Base-by-base conservation (phyloP, 768 basidiomycete genomes). In the Tricholoma matsutake region DNA sequence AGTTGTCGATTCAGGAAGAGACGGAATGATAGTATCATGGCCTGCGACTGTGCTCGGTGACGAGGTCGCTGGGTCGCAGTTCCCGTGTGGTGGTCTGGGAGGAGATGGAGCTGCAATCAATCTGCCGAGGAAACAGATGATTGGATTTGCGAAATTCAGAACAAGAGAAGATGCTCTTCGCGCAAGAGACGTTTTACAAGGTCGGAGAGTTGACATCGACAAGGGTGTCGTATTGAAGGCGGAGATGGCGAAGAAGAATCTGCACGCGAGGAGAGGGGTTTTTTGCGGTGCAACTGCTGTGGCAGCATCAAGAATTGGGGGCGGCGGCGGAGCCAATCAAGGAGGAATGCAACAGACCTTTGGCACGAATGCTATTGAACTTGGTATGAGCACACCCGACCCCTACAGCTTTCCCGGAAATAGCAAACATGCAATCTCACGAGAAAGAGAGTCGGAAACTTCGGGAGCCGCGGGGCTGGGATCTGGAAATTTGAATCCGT, bases 201-300 rank as follows among this genome's bases (percentile, higher is more conserved):
- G 96, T 4, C 81, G 89, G 56, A 83, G 92, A 59, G 92, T 98
- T 32, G 97, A 98, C 68, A 86, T 91, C 32, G 92, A 98, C 74
- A 94, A 94, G 68, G 94, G 94, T 13, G 87, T 92, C 0, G 89
- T 95, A 2, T 74, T 99, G 37, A 98, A 98, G 74, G 97, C 96
- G 18, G 97, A 98, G 76, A 98, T 99, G 96, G 97, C 97, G 18
- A 98, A 98, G 86, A 99, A 99, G 83, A 98, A 99, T 70, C 75
- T 99, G 41, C 96, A 99, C 70, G 96, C 95, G 20, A 97, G 96
- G 78, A 81, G 93, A 35, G 91, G 91, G 2, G 87, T 94, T 32
- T 77, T 77, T 37, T 77, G 75, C 10, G 61, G 65, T 18, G 35
- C 63, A 10, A 14, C 64, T 10, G 67, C 64, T 8, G 63, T 59